phyloP scores from a whole-genome alignment of 352 stramenopile species.

The Discostella stelligera region DNA sequence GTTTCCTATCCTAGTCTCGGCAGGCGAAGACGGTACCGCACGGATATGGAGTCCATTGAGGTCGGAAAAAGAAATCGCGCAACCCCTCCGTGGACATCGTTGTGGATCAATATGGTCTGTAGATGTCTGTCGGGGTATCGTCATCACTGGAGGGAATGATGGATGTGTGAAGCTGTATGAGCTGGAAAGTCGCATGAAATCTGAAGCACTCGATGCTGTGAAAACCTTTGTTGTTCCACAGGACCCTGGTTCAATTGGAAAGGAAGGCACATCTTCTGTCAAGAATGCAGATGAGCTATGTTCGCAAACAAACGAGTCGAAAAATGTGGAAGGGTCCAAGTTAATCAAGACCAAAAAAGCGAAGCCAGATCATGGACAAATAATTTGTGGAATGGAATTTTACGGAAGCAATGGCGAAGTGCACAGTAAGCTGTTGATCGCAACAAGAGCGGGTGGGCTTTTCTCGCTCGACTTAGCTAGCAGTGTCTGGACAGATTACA shows the following conservation, averaged over 20 bases:
- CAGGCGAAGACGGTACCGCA: slow-evolving; percentile 60
- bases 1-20: slow-evolving; percentile 35
- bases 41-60: slow-evolving; percentile 52
- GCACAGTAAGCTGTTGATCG: slow-evolving; percentile 42
- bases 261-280: background rate
- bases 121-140: slow-evolving; percentile 31
- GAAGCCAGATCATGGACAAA: slow-evolving; percentile 52
- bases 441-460: slow-evolving; percentile 49
- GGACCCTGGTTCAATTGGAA: slow-evolving; percentile 1
- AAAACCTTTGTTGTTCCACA: slow-evolving; percentile 20
- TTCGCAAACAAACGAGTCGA: slow-evolving; percentile 6
- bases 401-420: slow-evolving; percentile 12
- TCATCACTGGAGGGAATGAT: slow-evolving; percentile 46
- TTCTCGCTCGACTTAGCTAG: slow-evolving; percentile 41
- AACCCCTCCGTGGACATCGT: slow-evolving; percentile 35
- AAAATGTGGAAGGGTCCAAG: background rate
- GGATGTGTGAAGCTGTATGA: slow-evolving; percentile 47
- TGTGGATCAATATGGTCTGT: slow-evolving; percentile 51
- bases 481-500: slow-evolving; percentile 37
- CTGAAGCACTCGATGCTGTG: slow-evolving; percentile 1
- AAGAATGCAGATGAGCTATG: background rate
- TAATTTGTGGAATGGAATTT: slow-evolving; percentile 61
- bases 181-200: slow-evolving; percentile 18
- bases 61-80: slow-evolving; percentile 17
- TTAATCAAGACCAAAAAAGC: slow-evolving; percentile 41